Percentiles rank a stretch among this genome's conserved stretches.
These are phyloP conservation scores for Cladorrhinum samala DNA, from an alignment of 495 filamentous ascomycete species.

Conservation along the genomic window DNA sequence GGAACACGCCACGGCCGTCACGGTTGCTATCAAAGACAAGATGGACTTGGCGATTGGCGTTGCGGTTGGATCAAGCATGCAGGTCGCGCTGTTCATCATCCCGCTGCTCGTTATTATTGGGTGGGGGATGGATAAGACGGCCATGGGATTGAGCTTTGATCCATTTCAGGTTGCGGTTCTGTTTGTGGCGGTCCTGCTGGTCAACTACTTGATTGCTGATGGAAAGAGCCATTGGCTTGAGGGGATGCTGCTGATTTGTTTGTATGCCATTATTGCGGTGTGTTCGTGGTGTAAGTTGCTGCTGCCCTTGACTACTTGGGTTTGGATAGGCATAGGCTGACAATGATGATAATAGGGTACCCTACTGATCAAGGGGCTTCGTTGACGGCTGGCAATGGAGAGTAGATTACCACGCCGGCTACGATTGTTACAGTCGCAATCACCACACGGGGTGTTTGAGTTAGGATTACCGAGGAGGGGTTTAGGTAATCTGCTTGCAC, in stretches of 20 bases:
- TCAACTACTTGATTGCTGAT: slow-evolving; percentile 75
- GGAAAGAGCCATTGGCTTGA: slow-evolving; percentile 64
- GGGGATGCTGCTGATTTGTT: slow-evolving; percentile 64
- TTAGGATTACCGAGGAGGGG: too few species aligned
- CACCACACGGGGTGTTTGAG: too few species aligned
- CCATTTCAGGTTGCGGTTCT: slow-evolving; percentile 74
- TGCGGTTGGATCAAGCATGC: slow-evolving; percentile 79
- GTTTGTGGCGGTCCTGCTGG: slow-evolving; percentile 71
- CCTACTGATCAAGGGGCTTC: not conserved
- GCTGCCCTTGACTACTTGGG: not conserved
- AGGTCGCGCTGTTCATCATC: slow-evolving; percentile 75
- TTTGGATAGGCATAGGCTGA: not conserved
- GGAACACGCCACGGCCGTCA: slow-evolving; percentile 82
- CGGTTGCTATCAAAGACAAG: slow-evolving; percentile 82
- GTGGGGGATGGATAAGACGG: slow-evolving; percentile 64
- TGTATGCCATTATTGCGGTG: slow-evolving; percentile 68
- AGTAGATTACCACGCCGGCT: too few species aligned
- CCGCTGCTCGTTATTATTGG: slow-evolving; percentile 73
- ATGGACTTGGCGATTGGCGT: slow-evolving; percentile 87
- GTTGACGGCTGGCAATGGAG: not conserved
- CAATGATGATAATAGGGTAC: not conserved
- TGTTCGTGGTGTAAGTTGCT: slow-evolving; percentile 45
- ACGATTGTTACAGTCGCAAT: too few species aligned
- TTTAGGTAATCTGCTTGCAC: too few species aligned
- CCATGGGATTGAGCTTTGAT: slow-evolving; percentile 75